A percentile compares a stretch with the other conserved stretches of the same genome.
phyloP scores from a whole-genome alignment of 768 basidiomycete species.

The Kwoniella bestiolae region DNA sequence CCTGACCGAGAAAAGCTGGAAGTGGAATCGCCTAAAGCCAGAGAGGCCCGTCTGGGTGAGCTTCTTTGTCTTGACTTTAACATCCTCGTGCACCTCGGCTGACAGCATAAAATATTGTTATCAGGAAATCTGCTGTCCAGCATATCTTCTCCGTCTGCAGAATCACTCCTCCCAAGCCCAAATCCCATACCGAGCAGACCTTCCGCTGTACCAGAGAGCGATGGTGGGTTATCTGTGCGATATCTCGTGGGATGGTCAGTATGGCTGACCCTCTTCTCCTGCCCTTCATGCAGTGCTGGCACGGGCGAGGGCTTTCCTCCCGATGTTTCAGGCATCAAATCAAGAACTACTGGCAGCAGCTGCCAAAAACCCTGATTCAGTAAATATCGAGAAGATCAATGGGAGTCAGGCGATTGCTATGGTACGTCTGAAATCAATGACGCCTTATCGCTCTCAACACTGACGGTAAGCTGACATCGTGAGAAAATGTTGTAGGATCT shows the following conservation, averaged over 20 bases:
- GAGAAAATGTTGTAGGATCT: slow-evolving; percentile 33
- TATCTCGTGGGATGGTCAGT: not conserved
- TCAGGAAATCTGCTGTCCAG: slow-evolving; percentile 13
- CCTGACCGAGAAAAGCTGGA: slow-evolving; percentile 34
- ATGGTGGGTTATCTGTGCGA: slow-evolving; percentile 25
- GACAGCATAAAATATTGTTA: not conserved
- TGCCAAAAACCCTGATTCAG: slow-evolving; percentile 31
- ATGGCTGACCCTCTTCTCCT: not conserved
- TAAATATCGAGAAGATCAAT: slow-evolving; percentile 42
- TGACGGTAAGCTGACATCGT: not conserved
- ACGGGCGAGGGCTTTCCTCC: slow-evolving; percentile 40
- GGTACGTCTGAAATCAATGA: too few species aligned
- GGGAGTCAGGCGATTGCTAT: slow-evolving; percentile 44
- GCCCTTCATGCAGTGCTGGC: slow-evolving; percentile 33
- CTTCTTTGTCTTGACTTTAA: not conserved
- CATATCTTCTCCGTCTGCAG: slow-evolving; percentile 6
- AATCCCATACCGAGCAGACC: slow-evolving; percentile 13
- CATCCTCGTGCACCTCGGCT: slow-evolving; percentile 5
- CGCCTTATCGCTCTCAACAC: not conserved
- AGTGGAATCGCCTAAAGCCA: slow-evolving; percentile 32
- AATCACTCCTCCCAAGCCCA: not conserved
- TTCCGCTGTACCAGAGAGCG: slow-evolving; percentile 22
- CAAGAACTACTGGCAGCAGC: slow-evolving; percentile 29
- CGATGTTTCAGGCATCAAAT: slow-evolving; percentile 37
- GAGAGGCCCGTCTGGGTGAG: slow-evolving; percentile 40